Evolutionary conservation across 345 rosid genomes (phyloP), one percentile per base, ranked within the genome.

Genomic region (Populus davidiana): DNA sequence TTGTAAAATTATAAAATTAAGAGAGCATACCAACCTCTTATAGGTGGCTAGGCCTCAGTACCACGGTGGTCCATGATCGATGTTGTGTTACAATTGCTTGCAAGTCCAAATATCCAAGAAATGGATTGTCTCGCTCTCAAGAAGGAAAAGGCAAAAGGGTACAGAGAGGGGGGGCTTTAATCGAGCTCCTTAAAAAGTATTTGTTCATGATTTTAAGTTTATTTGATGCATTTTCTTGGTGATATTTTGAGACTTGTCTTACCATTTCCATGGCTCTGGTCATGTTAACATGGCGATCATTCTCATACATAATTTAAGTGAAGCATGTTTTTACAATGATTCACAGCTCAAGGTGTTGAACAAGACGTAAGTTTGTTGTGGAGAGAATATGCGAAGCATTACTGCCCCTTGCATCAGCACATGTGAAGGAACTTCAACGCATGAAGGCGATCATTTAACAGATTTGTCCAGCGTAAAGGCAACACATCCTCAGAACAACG

Each of bases 381-480:
- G 25, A 21, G 61, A 21, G 61, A 21, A 54, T 21, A 54, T 67
- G 70, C 38, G 27, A 73, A 21, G 35, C 47, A 72, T 11, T 12
- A 35, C 11, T 35, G 39, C 23, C 54, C 35, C 27, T 39, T 66
- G 64, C 78, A 67, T 75, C 71, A 67, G 72, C 78, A 50, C 72
- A 67, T 47, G 78, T 75, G 72, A 67, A 75, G n/a, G 47, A 21
- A 7, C 71, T 47, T 0, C 50, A 36, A 8, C 41, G 8, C 44
- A 27, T 27, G 27, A 63, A 62, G 35, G 4, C 50, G 31, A 33
- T 20, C 43, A 56, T 33, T 54, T 29, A 52, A 21, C n/a, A 21
- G 21, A 27, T 6, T 25, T 64, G 59, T 20, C 18, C 16, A 49
- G 5, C 1, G 35, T 33, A 33, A 33, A 33, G 35, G n/a, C 1